Percentiles rank a stretch among this genome's conserved stretches.
Conservation (phyloP, 2,329 filamentous ascomycete species). For the Fusarium protoensiforme region DNA sequence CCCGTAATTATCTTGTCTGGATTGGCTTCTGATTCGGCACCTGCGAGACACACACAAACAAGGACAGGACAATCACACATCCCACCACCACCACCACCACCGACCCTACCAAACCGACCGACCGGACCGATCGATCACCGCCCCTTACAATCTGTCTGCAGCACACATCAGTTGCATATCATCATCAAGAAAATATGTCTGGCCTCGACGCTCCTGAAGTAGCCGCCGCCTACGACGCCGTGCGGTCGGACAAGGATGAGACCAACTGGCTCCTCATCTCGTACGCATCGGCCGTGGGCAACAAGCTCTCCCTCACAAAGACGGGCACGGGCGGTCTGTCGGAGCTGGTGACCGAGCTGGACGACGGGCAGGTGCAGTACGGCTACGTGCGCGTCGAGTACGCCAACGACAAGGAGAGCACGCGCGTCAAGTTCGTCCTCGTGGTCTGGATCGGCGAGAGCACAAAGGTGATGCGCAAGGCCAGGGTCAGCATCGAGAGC, state of each 20-base stretch:
- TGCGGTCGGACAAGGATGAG: conserved; percentile 73
- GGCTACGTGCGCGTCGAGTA: conserved; percentile 75
- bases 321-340: conserved; percentile 70
- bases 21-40: conserved; percentile 23
- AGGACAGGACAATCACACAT: background rate
- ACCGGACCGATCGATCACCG: conserved; percentile 15
- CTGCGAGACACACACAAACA: background rate
- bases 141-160: background rate
- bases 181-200: conserved; percentile 59
- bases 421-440: conserved; percentile 74
- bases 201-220: conserved; percentile 69
- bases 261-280: conserved; percentile 76
- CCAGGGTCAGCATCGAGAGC: conserved; percentile 74
- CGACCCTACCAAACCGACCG: background rate
- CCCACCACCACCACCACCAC: background rate
- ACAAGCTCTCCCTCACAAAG: conserved; percentile 64
- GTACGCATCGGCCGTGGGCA: conserved; percentile 65
- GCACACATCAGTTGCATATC: no score
- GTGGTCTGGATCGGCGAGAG: conserved; percentile 75
- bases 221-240: conserved; percentile 72
- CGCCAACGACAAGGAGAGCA: conserved; percentile 77
- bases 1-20: conserved; percentile 23
- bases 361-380: conserved; percentile 72
- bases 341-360: conserved; percentile 67
- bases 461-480: conserved; percentile 77